Evolutionary conservation across 139 green algal species (phyloP).

Genomic region (Auxenochlorella pyrenoidosa): DNA sequence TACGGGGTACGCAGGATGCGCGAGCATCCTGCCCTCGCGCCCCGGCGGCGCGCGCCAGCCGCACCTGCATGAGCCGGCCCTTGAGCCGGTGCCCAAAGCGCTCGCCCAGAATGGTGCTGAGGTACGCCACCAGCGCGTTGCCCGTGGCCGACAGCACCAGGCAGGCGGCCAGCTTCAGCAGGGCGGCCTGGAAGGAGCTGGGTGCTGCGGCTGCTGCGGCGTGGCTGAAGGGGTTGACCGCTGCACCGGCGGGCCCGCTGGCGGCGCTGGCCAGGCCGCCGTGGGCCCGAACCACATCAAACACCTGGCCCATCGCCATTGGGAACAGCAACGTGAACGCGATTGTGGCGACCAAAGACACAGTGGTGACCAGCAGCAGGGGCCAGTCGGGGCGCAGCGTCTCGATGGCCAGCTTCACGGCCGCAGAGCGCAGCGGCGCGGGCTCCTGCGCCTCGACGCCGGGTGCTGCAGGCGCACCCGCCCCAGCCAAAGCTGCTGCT

Average conservation of each 20-base stretch:
- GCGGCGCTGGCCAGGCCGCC: background rate
- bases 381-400: slow-evolving; percentile 38
- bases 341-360: slow-evolving; percentile 8
- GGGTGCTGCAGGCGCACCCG: background rate
- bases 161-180: slow-evolving; percentile 34
- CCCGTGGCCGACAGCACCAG: slow-evolving; percentile 36
- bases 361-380: slow-evolving; percentile 11
- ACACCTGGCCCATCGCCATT: slow-evolving; percentile 41
- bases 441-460: background rate
- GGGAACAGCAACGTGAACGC: slow-evolving; percentile 37
- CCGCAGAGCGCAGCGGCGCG: no score
- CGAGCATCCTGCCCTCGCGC: no score
- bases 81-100: slow-evolving; percentile 39
- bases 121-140: slow-evolving; percentile 30
- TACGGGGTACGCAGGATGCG: no score
- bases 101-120: slow-evolving; percentile 35
- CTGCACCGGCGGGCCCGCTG: background rate
- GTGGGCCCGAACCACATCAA: slow-evolving; percentile 42
- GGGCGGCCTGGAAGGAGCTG: slow-evolving; percentile 7
- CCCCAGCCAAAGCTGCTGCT: background rate
- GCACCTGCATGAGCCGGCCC: slow-evolving; percentile 34
- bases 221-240: background rate
- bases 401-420: slow-evolving; percentile 19
- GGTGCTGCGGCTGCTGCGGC: slow-evolving; percentile 1
- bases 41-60: background rate